These are phyloP conservation scores for Ogataea corticis DNA, from an alignment of 805 yeast species.

Conservation along the genomic window DNA sequence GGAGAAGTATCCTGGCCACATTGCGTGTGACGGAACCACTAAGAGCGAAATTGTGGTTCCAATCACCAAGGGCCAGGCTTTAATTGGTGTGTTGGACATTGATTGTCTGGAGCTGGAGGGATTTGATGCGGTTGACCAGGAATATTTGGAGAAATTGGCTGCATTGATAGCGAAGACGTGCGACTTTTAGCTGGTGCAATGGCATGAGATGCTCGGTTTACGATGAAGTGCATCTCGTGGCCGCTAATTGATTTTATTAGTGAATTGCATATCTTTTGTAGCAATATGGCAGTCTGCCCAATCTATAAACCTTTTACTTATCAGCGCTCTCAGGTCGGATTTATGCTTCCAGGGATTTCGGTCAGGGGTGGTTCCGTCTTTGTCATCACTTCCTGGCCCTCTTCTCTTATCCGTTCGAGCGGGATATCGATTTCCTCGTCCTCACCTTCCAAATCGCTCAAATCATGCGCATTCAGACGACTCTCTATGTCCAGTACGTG, in stretches of 20 bases:
- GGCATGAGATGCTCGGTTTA: too few relatives aligned
- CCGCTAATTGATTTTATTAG: too few relatives aligned
- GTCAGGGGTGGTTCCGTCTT: neutral
- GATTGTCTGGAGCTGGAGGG: constrained; percentile 71
- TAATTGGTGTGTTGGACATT: constrained; percentile 81
- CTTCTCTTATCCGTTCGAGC: constrained; percentile 1
- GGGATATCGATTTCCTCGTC: constrained; percentile 19
- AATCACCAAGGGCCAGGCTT: constrained; percentile 42
- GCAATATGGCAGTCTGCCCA: too few relatives aligned
- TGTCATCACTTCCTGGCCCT: neutral
- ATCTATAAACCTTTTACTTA: too few relatives aligned
- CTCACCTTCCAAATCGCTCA: constrained; percentile 20
- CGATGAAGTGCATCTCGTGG: too few relatives aligned
- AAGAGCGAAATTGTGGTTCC: constrained; percentile 94
- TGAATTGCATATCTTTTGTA: too few relatives aligned
- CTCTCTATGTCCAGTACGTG: constrained; percentile 16
- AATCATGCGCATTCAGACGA: constrained; percentile 15
- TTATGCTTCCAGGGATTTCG: too few relatives aligned
- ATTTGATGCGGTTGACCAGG: constrained; percentile 63
- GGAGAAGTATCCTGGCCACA: constrained; percentile 81
- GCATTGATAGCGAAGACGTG: constrained; percentile 51
- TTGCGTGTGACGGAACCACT: constrained; percentile 96
- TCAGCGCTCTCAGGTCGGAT: too few relatives aligned
- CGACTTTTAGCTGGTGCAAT: constrained; percentile 48
- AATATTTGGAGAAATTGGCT: constrained; percentile 62